These are phyloP conservation scores for Diaporthe eres DNA, from an alignment of 2,329 filamentous ascomycete species.

Conservation along the genomic window DNA sequence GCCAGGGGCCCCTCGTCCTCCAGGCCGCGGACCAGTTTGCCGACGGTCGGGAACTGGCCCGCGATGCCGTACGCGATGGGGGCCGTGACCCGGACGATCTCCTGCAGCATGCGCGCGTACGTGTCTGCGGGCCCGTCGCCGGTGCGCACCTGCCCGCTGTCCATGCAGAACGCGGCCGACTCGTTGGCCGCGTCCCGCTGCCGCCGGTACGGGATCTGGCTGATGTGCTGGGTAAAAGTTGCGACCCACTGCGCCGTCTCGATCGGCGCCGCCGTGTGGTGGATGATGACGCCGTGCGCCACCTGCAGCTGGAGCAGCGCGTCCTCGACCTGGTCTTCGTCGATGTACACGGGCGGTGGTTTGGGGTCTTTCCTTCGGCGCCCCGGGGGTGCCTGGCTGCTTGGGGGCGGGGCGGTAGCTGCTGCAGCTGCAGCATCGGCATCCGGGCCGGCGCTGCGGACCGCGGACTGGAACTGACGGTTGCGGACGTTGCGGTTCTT, in stretches of 20 bases:
- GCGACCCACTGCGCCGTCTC: conserved; percentile 82
- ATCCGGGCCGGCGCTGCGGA: conserved; percentile 63
- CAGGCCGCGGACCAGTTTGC: conserved; percentile 71
- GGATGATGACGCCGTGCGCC: conserved; percentile 75
- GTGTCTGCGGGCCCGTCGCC: conserved; percentile 77
- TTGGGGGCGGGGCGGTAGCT: conserved; percentile 41
- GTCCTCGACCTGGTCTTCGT: conserved; percentile 79
- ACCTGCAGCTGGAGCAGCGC: conserved; percentile 80
- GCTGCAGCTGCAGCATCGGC: conserved; percentile 40
- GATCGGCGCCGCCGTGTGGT: conserved; percentile 72
- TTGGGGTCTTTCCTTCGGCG: conserved; percentile 57
- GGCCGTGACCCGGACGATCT: conserved; percentile 79
- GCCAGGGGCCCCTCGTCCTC: conserved; percentile 70
- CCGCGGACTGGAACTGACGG: conserved; percentile 75
- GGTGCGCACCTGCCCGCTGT: conserved; percentile 79
- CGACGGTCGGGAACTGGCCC: conserved; percentile 70
- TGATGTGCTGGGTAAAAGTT: conserved; percentile 83
- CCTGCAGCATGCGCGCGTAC: conserved; percentile 82
- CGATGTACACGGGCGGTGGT: conserved; percentile 64
- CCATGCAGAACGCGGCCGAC: conserved; percentile 82
- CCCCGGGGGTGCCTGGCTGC: conserved; percentile 42
- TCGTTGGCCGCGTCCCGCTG: conserved; percentile 63
- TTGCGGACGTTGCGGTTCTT: conserved; percentile 79
- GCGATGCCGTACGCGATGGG: conserved; percentile 80
- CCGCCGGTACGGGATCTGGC: conserved; percentile 79